Base-by-base conservation (phyloP, 257 asterid genomes). In the Echites panduratus region DNA sequence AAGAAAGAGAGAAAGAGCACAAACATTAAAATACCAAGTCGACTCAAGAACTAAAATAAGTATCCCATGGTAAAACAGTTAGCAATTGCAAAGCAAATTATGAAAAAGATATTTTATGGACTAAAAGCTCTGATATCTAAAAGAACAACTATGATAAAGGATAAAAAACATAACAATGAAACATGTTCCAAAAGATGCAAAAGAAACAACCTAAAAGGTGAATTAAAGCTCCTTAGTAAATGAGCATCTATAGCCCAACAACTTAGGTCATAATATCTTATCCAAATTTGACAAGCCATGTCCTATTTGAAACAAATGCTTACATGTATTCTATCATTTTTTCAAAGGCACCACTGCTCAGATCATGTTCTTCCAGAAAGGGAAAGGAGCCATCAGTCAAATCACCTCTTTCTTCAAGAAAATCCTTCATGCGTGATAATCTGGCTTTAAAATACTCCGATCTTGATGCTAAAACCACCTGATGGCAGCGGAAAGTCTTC, bases 381-480 rank as follows among this genome's bases (percentile, higher is more conserved):
- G 94, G 96, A 77, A 93, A 86, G 72, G 80, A 69, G 59, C 76
- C 67, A 71, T 80, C 77, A 65, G 87, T 84, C 77, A 80, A 76
- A 70, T 67, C 70, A 73, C 83, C 86, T 52, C 78, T 84, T 74
- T 87, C 92, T 71, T 84, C 84, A 72, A 79, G 86, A 75, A 88
- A 93, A 77, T 89, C 90, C 12, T 85, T 80, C 84, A 88, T 86
- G 62, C 90, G 91, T n/a, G 92, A 87, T 78, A 93, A 76, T 73
- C 97, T 89, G n/a, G 98, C 88, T 85, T 82, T 93, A 74, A 93
- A 93, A 80, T 93, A 91, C 68, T 93, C 98, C 13, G 98, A 93
- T 75, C 98, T 87, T 38, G 97, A 88, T 70, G 96, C 97, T 78
- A 93, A 84, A 76, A 91, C 78, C 70, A 89, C 95, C 82, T 88